Evolutionary conservation across 129 eudicot species (phyloP).

Genomic region (Scalesia atractyloides): DNA sequence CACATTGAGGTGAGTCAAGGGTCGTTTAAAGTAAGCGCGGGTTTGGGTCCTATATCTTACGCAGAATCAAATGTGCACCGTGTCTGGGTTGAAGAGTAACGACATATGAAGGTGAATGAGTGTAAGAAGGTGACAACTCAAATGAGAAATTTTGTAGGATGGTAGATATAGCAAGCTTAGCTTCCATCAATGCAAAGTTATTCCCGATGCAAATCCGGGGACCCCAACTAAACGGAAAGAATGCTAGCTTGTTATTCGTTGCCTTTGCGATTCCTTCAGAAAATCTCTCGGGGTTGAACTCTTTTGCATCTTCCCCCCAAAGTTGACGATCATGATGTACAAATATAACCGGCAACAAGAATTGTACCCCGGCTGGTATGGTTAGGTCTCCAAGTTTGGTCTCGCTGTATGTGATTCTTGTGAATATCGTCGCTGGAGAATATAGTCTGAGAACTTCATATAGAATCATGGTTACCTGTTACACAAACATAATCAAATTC

Average conservation of each 20-base stretch:
- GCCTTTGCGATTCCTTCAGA: conserved; percentile 64
- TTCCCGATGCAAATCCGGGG: conserved; percentile 66
- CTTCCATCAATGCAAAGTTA: conserved; percentile 64
- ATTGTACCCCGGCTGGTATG: conserved; percentile 50
- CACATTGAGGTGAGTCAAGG: conserved; percentile 3
- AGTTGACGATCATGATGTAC: conserved; percentile 50
- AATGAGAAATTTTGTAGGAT: conserved; percentile 50
- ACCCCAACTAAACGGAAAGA: conserved; percentile 67
- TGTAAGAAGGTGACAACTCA: conserved; percentile 57
- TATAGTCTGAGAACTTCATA: conserved; percentile 55
- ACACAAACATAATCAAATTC: neutral
- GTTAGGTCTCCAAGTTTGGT: conserved; percentile 45
- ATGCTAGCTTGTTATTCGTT: conserved; percentile 45
- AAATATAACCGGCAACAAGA: conserved; percentile 46
- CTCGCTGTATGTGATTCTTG: conserved; percentile 32
- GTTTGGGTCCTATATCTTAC: conserved; percentile 27
- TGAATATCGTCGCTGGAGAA: conserved; percentile 45
- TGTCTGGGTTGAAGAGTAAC: conserved; percentile 51
- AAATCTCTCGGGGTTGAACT: conserved; percentile 65
- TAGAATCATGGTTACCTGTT: conserved; percentile 47
- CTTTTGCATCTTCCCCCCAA: conserved; percentile 62
- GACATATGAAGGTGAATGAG: conserved; percentile 50
- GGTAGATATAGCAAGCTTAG: conserved; percentile 48
- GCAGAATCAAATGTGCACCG: conserved; percentile 51
- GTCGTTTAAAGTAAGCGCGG: neutral